Evolutionary conservation across 75 land plant genomes (phyloP).

Genomic region (Sequoia sempervirens): DNA sequence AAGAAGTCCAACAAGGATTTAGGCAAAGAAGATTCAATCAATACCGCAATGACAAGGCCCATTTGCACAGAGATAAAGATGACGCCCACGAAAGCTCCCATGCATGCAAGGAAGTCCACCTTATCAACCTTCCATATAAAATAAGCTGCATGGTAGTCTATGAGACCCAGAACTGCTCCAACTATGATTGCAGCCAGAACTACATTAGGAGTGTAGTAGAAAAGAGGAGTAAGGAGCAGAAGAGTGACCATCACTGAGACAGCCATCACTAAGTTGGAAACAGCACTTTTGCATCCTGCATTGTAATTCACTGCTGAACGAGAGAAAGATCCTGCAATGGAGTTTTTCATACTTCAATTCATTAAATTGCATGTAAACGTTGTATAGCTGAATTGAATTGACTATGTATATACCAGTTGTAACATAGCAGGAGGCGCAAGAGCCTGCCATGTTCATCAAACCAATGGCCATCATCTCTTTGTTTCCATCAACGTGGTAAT

Average conservation of each 20-base stretch:
- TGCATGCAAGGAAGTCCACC: slow-evolving; percentile 67
- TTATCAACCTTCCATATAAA: slow-evolving; percentile 89
- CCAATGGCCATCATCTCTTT: slow-evolving; percentile 62
- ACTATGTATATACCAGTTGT: slow-evolving; percentile 32
- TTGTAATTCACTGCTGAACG: slow-evolving; percentile 91
- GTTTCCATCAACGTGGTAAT: slow-evolving; percentile 57
- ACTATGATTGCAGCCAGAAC: slow-evolving; percentile 80
- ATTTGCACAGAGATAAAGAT: slow-evolving; percentile 76
- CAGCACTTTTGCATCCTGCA: slow-evolving; percentile 76
- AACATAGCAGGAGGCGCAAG: slow-evolving; percentile 52
- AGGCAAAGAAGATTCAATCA: not conserved
- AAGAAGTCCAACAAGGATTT: not conserved
- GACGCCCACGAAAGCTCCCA: slow-evolving; percentile 86
- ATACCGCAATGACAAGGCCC: slow-evolving; percentile 87
- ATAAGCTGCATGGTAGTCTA: slow-evolving; percentile 69
- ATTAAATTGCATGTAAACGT: not conserved
- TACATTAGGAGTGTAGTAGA: slow-evolving; percentile 85
- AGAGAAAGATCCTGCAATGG: slow-evolving; percentile 75
- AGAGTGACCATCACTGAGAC: slow-evolving; percentile 69
- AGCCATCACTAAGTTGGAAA: slow-evolving; percentile 89
- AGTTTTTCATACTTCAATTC: not conserved
- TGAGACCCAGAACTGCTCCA: slow-evolving; percentile 74
- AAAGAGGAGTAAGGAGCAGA: slow-evolving; percentile 76
- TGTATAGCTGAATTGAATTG: not conserved
- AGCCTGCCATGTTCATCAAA: slow-evolving; percentile 45